These are phyloP conservation scores for Hevea brasiliensis DNA, from an alignment of 345 rosid genomes.

Conservation along the genomic window DNA sequence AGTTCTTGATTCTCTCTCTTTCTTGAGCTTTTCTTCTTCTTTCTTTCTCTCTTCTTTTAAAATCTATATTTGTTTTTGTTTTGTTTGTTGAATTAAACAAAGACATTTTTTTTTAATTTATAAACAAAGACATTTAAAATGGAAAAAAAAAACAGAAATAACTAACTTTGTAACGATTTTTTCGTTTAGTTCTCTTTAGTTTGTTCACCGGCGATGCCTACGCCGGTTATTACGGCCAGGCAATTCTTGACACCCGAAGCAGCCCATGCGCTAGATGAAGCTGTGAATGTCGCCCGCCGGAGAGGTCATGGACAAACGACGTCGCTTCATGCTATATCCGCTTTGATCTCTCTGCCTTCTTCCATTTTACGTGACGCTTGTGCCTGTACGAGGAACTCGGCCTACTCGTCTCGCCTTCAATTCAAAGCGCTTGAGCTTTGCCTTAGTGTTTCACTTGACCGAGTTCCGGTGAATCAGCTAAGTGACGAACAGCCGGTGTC, in stretches of 20 bases:
- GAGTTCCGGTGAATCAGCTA: conserved; percentile 66
- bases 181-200: background rate
- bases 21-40: background rate
- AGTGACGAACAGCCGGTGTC: conserved; percentile 70
- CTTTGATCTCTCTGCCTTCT: conserved; percentile 66
- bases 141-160: background rate
- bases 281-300: conserved; percentile 68
- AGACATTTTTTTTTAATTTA: no score
- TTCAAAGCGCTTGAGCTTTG: conserved; percentile 87
- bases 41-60: background rate
- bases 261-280: conserved; percentile 76
- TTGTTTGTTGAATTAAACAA: background rate
- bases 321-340: conserved; percentile 83
- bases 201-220: conserved; percentile 81
- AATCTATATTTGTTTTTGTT: background rate
- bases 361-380: conserved; percentile 79
- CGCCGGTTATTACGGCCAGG: conserved; percentile 75
- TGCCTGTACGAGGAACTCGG: conserved; percentile 61
- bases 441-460: conserved; percentile 75
- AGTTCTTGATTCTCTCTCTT: background rate
- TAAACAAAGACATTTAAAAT: no score
- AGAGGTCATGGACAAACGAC: conserved; percentile 80
- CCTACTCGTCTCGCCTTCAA: conserved; percentile 71
- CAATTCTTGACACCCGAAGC: conserved; percentile 84
- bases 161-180: background rate